These are phyloP conservation scores for Pichia gijzeniarum DNA, from an alignment of 805 yeast genomes.

Conservation along the genomic window DNA sequence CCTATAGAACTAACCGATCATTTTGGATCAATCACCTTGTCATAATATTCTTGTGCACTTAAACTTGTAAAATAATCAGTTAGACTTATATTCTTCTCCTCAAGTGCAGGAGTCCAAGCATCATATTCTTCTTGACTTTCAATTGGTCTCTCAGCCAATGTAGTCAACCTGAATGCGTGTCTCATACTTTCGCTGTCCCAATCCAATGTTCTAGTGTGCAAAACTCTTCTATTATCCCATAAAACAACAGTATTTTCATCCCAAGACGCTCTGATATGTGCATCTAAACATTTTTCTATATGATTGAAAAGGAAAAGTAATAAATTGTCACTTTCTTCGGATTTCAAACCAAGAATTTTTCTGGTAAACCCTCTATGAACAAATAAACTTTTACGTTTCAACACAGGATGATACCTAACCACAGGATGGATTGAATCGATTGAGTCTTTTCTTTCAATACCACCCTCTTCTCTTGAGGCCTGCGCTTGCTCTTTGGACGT, in stretches of 20 bases:
- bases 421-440: slow-evolving; percentile 63
- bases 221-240: slow-evolving; percentile 72
- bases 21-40: slow-evolving; percentile 1
- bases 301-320: slow-evolving; percentile 51
- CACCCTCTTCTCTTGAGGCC: slow-evolving; percentile 47
- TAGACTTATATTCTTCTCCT: slow-evolving; percentile 13
- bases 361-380: slow-evolving; percentile 58
- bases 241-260: slow-evolving; percentile 62
- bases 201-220: slow-evolving; percentile 66
- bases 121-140: slow-evolving; percentile 27
- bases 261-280: slow-evolving; percentile 67
- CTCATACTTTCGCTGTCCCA: slow-evolving; percentile 61
- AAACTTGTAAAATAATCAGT: slow-evolving; percentile 15
- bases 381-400: slow-evolving; percentile 52
- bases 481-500: slow-evolving; percentile 66
- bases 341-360: slow-evolving; percentile 63
- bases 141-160: slow-evolving; percentile 63
- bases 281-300: slow-evolving; percentile 45
- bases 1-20: no score
- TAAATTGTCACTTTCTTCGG: slow-evolving; percentile 60
- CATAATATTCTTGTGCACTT: slow-evolving; percentile 18
- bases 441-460: slow-evolving; percentile 58
- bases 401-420: slow-evolving; percentile 67
- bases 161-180: slow-evolving; percentile 71
- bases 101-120: slow-evolving; percentile 27